phyloP scores from a whole-genome alignment of 2,329 filamentous ascomycete species.

The Cordyceps cicadae region DNA sequence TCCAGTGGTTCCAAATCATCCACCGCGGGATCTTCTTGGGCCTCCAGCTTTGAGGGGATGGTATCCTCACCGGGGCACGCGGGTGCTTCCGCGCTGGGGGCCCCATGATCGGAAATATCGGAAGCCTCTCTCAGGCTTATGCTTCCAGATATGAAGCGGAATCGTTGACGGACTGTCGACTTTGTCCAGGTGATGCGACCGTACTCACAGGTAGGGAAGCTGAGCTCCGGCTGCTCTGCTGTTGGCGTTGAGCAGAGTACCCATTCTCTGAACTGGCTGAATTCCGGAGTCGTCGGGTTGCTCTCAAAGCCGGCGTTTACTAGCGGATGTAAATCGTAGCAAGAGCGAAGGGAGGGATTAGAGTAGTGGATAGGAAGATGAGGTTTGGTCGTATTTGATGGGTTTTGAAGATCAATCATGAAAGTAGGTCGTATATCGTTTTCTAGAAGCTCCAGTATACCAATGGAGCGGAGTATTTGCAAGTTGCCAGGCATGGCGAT shows the following conservation, averaged over 20 bases:
- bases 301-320: slow-evolving; percentile 43
- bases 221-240: slow-evolving; percentile 44
- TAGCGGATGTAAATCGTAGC: slow-evolving; percentile 45
- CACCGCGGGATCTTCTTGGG: slow-evolving; percentile 13
- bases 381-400: slow-evolving; percentile 43
- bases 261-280: slow-evolving; percentile 62
- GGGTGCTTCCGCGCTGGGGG: slow-evolving; percentile 16
- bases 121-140: slow-evolving; percentile 22
- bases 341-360: slow-evolving; percentile 57
- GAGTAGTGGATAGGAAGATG: slow-evolving; percentile 57
- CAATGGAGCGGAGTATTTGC: slow-evolving; percentile 54
- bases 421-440: slow-evolving; percentile 71
- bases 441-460: slow-evolving; percentile 65
- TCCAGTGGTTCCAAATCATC: slow-evolving; percentile 27
- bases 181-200: slow-evolving; percentile 62
- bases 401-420: slow-evolving; percentile 58
- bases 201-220: slow-evolving; percentile 49
- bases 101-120: slow-evolving; percentile 29
- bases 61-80: slow-evolving; percentile 11
- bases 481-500: slow-evolving; percentile 39
- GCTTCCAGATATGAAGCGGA: slow-evolving; percentile 59
- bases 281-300: slow-evolving; percentile 37
- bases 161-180: slow-evolving; percentile 58
- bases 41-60: neutral
- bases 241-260: slow-evolving; percentile 47